These are phyloP conservation scores for Talaromyces stipitatus DNA, from an alignment of 495 filamentous ascomycete species.

Conservation along the genomic window DNA sequence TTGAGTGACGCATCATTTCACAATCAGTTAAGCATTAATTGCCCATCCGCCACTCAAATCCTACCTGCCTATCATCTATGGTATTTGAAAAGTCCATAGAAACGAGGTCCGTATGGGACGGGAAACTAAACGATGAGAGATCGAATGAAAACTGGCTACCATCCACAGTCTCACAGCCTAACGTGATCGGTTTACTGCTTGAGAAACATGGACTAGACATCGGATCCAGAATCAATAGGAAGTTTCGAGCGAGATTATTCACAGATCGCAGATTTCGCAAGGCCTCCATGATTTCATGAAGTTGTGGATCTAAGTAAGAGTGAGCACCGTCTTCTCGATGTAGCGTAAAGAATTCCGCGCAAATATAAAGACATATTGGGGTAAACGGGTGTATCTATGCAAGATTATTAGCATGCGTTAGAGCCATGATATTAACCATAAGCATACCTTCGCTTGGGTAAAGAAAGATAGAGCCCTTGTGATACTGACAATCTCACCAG, in stretches of 20 bases:
- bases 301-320: neutral
- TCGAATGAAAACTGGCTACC: neutral
- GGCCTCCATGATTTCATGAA: neutral
- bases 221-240: neutral
- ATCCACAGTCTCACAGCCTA: neutral
- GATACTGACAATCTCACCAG: conserved; percentile 29
- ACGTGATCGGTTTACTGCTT: neutral
- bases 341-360: conserved; percentile 9
- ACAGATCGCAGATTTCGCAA: neutral
- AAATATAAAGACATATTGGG: conserved; percentile 9
- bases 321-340: neutral
- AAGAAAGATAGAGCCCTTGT: conserved; percentile 31
- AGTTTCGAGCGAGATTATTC: neutral
- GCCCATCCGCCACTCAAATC: neutral
- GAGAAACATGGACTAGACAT: neutral
- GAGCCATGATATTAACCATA: neutral
- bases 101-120: neutral
- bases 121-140: neutral
- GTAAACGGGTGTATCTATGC: conserved; percentile 11
- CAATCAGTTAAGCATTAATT: neutral
- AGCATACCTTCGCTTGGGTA: conserved; percentile 25
- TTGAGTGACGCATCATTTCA: neutral
- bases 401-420: neutral
- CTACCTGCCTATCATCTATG: neutral
- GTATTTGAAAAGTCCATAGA: neutral